Evolutionary conservation across 2,329 filamentous ascomycete genomes (phyloP).

Genomic region (Exophiala mesophila): DNA sequence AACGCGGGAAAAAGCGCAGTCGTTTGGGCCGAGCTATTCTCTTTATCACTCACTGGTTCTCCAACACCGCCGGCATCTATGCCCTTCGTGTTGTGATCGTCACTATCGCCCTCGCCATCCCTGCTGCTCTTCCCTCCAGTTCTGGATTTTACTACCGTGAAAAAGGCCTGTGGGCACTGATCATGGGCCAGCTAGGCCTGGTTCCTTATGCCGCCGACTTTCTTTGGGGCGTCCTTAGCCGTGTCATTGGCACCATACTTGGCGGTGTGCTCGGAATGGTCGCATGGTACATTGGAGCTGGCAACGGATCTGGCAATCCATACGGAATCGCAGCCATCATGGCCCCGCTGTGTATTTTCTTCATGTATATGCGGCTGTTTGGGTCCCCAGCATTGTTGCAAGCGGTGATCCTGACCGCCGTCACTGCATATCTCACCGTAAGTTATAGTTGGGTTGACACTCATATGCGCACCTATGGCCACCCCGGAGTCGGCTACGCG

Average conservation of each 20-base stretch:
- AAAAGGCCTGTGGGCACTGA: constrained; percentile 50
- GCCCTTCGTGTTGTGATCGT: constrained; percentile 46
- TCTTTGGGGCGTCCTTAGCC: constrained; percentile 41
- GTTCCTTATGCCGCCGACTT: constrained; percentile 51
- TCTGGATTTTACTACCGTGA: constrained; percentile 50
- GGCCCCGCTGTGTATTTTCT: constrained; percentile 30
- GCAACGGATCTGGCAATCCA: constrained; percentile 44
- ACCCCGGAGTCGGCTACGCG: constrained; percentile 44
- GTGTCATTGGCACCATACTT: constrained; percentile 42
- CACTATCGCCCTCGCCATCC: constrained; percentile 42
- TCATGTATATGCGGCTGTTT: constrained; percentile 36
- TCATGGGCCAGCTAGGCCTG: constrained; percentile 48
- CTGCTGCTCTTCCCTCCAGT: constrained; percentile 38
- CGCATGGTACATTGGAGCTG: constrained; percentile 51
- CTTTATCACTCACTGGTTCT: constrained; percentile 39
- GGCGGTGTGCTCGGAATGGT: constrained; percentile 46
- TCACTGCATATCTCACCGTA: constrained; percentile 43
- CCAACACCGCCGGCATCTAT: constrained; percentile 42
- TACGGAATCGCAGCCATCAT: constrained; percentile 46
- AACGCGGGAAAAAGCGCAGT: constrained; percentile 27
- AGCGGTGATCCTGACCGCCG: constrained; percentile 37
- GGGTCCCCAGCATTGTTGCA: constrained; percentile 30
- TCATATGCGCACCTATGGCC: constrained; percentile 42
- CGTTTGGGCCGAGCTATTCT: constrained; percentile 29
- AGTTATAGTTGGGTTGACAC: constrained; percentile 46